Evolutionary conservation across 1,284 basidiomycete species (phyloP).

Genomic region (Heterobasidion parviporum): DNA sequence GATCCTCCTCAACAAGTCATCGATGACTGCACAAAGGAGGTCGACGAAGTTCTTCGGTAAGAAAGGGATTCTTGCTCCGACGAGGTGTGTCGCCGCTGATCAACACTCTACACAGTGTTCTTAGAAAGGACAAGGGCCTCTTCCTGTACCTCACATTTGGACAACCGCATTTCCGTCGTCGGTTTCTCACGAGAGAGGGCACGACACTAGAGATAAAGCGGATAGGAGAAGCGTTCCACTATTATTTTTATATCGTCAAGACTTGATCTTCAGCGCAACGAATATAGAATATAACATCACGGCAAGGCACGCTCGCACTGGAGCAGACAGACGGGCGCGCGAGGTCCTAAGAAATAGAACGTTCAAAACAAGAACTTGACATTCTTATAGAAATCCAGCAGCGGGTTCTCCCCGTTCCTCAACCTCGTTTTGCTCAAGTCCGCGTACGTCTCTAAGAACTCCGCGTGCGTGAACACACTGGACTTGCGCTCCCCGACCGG

Average conservation of each 20-base stretch:
- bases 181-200: slow-evolving; percentile 47
- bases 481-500: slow-evolving; percentile 76
- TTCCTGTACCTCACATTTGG: slow-evolving; percentile 89
- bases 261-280: neutral
- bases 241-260: slow-evolving; percentile 65
- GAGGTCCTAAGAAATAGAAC: too few relatives aligned
- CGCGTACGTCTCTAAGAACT: slow-evolving; percentile 80
- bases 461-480: slow-evolving; percentile 74
- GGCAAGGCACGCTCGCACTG: too few relatives aligned
- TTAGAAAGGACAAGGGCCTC: slow-evolving; percentile 47
- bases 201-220: slow-evolving; percentile 59
- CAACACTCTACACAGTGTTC: slow-evolving; percentile 38
- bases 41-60: slow-evolving; percentile 74
- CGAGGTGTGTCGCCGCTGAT: neutral
- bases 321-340: neutral
- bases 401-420: slow-evolving; percentile 78
- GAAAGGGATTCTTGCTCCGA: slow-evolving; percentile 9
- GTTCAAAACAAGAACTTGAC: slow-evolving; percentile 76
- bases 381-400: slow-evolving; percentile 84
- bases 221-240: slow-evolving; percentile 77
- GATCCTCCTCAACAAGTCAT: slow-evolving; percentile 76
- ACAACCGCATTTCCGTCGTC: slow-evolving; percentile 83
- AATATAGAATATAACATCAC: neutral
- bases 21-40: slow-evolving; percentile 71
- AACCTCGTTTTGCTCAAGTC: slow-evolving; percentile 61